Evolutionary conservation across 768 basidiomycete species (phyloP).

Genomic region (Psilocybe cubensis): DNA sequence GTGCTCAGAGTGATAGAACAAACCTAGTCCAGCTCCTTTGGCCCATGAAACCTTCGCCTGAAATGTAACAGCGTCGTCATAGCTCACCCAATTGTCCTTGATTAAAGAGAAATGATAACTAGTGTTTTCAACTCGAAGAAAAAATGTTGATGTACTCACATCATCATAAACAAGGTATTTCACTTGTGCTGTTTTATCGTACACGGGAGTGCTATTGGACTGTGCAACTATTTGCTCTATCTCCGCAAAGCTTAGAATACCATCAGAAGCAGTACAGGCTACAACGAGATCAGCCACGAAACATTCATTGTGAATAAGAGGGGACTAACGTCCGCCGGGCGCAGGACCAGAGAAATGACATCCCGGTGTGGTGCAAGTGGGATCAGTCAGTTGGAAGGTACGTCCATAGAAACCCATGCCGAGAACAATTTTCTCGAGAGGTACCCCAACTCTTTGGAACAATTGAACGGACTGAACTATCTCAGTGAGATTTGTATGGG

Average conservation of each 20-base stretch:
- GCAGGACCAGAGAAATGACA: background rate
- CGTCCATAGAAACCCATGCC: constrained; percentile 7
- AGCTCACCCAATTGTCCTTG: background rate
- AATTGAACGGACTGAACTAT: background rate
- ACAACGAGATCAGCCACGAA: background rate
- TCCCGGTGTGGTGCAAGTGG: background rate
- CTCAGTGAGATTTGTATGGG: constrained; percentile 2
- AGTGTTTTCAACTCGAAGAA: background rate
- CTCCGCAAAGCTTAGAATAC: background rate
- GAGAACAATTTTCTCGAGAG: background rate
- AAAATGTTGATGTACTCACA: background rate
- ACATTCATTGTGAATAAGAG: background rate
- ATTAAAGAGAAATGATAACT: background rate
- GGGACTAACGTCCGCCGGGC: background rate
- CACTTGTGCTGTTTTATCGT: background rate
- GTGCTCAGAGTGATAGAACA: background rate
- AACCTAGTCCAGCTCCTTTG: background rate
- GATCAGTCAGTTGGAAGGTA: constrained; percentile 2
- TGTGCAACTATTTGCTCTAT: background rate
- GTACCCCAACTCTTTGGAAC: background rate
- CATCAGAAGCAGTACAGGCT: background rate
- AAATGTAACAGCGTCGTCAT: background rate
- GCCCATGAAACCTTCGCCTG: background rate
- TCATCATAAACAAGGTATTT: background rate
- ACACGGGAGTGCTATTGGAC: background rate